Conservation (phyloP, 208 protist species). For the Trypanosoma theileri region DNA sequence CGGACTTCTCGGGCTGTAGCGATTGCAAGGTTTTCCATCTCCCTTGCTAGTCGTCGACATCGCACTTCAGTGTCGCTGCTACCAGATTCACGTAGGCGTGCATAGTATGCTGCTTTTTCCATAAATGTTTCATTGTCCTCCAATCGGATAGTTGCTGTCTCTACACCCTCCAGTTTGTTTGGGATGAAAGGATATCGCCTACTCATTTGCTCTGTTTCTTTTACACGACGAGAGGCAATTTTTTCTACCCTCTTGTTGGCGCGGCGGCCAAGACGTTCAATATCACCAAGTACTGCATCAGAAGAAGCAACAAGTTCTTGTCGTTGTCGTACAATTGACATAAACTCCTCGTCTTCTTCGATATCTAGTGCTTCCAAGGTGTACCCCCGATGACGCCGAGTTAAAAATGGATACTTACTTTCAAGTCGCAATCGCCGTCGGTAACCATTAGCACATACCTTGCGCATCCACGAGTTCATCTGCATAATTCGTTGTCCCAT, state of each 20-base stretch:
- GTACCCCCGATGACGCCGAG: slow-evolving; percentile 39
- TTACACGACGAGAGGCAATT: slow-evolving; percentile 3
- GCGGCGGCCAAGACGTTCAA: slow-evolving; percentile 2
- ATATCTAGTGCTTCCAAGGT: slow-evolving; percentile 44
- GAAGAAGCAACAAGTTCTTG: slow-evolving; percentile 10
- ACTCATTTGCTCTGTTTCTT: neutral
- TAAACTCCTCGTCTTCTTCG: slow-evolving; percentile 35
- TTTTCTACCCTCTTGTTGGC: slow-evolving; percentile 11
- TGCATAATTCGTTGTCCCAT: slow-evolving; percentile 42
- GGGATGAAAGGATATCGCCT: slow-evolving; percentile 62
- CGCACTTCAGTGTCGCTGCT: slow-evolving; percentile 13
- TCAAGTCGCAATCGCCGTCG: slow-evolving; percentile 36
- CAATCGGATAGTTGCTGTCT: slow-evolving; percentile 50
- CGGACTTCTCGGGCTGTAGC: slow-evolving; percentile 24
- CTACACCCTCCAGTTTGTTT: slow-evolving; percentile 40
- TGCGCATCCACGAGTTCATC: slow-evolving; percentile 38
- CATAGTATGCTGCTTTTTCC: slow-evolving; percentile 17
- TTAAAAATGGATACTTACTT: slow-evolving; percentile 50
- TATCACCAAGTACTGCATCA: neutral
- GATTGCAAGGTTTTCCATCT: slow-evolving; percentile 32
- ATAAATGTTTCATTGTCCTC: slow-evolving; percentile 35
- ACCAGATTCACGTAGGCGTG: neutral
- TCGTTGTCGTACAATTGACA: slow-evolving; percentile 22
- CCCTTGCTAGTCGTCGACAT: slow-evolving; percentile 28
- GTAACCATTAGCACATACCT: slow-evolving; percentile 36